Base-by-base conservation (phyloP, 345 rosid genomes). In the Balakata baccata region DNA sequence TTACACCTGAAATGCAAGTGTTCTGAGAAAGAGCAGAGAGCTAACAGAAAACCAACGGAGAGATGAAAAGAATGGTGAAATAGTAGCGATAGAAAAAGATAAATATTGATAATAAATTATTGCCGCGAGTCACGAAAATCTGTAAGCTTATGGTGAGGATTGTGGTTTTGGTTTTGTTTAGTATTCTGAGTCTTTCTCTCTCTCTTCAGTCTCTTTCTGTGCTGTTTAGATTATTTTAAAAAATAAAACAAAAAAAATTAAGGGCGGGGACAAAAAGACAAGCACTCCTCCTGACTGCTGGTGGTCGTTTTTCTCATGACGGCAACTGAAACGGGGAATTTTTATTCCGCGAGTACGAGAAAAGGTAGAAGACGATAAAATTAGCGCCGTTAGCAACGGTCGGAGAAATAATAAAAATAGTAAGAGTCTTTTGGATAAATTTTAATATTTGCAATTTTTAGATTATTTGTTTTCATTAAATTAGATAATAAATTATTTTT, bases 371-470 rank as follows among this genome's bases (percentile, higher is more conserved):
- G 13, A 7, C 8, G 17, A 66, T 29, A 10, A 46, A 66, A 20
- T 47, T 47, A 59, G 51, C 75, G 75, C 61, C 75, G 69, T 72
- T 72, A 72, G 39, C 50, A 6, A 1, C 6, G 75, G 75, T 62
- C 49, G 38, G 37, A 60, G 29, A 29, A 72, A 37, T 13, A 57
- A 41, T 57, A 22, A 69, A 70, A 52, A 51, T 16, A 37, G 6
- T 13, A 34, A 43, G 1, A 43, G 46, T 43, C 46, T 4, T 43
- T n/a, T n/a, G n/a, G n/a, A n/a, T n/a, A n/a, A n/a, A n/a, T n/a
- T n/a, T n/a, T n/a, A n/a, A n/a, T n/a, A n/a, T n/a, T n/a, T n/a
- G n/a, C n/a, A n/a, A n/a, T n/a, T n/a, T n/a, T n/a, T n/a, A n/a
- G n/a, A n/a, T n/a, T n/a, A n/a, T n/a, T n/a, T n/a, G n/a, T n/a